Conservation (phyloP, 495 filamentous ascomycete genomes). For the Tricharina praecox region DNA sequence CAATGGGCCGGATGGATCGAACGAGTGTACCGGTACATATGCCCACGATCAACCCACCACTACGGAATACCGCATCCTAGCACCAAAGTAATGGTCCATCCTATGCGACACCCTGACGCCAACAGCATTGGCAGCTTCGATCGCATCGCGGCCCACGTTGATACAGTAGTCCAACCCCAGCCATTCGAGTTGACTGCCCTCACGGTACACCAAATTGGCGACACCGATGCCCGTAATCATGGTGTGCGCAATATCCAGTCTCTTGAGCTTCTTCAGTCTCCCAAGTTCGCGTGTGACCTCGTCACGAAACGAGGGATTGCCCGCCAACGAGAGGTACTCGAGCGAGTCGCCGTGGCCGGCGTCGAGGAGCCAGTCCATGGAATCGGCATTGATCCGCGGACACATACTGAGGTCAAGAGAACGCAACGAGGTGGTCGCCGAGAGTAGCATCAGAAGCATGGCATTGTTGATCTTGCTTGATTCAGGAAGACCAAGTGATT, state of each 20-base stretch:
- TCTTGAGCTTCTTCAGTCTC: slow-evolving; percentile 7
- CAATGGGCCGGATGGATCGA: too few relatives aligned
- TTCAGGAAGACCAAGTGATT: too few relatives aligned
- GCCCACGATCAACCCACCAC: too few relatives aligned
- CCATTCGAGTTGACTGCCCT: slow-evolving; percentile 9
- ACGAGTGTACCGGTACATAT: too few relatives aligned
- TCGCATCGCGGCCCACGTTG: slow-evolving; percentile 15
- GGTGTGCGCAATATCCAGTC: slow-evolving; percentile 17
- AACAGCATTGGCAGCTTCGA: slow-evolving; percentile 9
- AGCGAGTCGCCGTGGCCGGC: slow-evolving; percentile 5
- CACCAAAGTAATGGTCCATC: too few relatives aligned
- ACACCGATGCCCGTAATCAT: slow-evolving; percentile 17
- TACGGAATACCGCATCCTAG: too few relatives aligned
- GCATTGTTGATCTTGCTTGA: not conserved
- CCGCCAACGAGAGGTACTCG: slow-evolving; percentile 9
- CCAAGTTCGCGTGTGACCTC: slow-evolving; percentile 14
- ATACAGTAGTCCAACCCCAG: slow-evolving; percentile 17
- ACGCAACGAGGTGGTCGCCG: not conserved
- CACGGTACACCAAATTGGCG: slow-evolving; percentile 10
- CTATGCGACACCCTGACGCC: slow-evolving; percentile 13
- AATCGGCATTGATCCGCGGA: slow-evolving; percentile 11
- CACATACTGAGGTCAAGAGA: slow-evolving; percentile 12
- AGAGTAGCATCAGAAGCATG: not conserved
- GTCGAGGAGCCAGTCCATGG: slow-evolving; percentile 12
- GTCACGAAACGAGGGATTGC: slow-evolving; percentile 15